A percentile compares a stretch with the other conserved stretches of the same genome.
Evolutionary conservation across 2,329 filamentous ascomycete genomes (phyloP).

Genomic region (Exserohilum turcica): DNA sequence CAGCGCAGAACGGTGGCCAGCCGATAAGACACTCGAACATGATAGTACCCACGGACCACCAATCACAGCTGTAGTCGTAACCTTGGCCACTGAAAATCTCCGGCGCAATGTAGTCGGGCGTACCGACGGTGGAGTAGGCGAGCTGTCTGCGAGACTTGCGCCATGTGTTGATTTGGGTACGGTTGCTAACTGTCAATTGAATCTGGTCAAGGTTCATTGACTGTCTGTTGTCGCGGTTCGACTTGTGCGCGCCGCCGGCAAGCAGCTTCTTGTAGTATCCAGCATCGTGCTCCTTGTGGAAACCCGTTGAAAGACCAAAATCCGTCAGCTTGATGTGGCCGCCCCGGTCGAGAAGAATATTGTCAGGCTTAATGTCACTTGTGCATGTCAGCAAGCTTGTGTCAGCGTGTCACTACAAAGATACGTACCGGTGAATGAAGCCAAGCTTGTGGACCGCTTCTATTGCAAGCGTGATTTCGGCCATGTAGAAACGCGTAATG

Average conservation of each 20-base stretch:
- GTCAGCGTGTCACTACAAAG: neutral
- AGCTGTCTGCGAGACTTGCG: slow-evolving; percentile 92
- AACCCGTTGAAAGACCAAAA: slow-evolving; percentile 96
- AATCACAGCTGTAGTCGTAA: slow-evolving; percentile 96
- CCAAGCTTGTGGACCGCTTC: slow-evolving; percentile 97
- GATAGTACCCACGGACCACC: slow-evolving; percentile 98
- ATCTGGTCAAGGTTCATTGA: slow-evolving; percentile 98
- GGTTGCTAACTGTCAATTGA: slow-evolving; percentile 96
- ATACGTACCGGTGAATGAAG: slow-evolving; percentile 89
- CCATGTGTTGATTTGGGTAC: slow-evolving; percentile 98
- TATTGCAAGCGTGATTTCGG: slow-evolving; percentile 96
- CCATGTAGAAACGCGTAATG: slow-evolving; percentile 98
- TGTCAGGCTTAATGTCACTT: slow-evolving; percentile 99
- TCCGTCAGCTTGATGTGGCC: slow-evolving; percentile 98
- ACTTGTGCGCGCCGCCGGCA: slow-evolving; percentile 64
- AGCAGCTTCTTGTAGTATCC: slow-evolving; percentile 98
- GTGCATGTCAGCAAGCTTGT: slow-evolving; percentile 29
- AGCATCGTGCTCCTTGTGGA: slow-evolving; percentile 97
- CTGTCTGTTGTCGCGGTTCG: slow-evolving; percentile 70
- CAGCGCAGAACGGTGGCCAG: slow-evolving; percentile 98
- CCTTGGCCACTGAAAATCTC: slow-evolving; percentile 97
- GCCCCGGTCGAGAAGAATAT: slow-evolving; percentile 92
- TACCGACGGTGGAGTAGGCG: slow-evolving; percentile 97
- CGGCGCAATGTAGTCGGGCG: slow-evolving; percentile 96
- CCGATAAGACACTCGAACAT: slow-evolving; percentile 99